Percentiles rank a stretch among this genome's conserved stretches.
phyloP scores from a whole-genome alignment of 2,329 filamentous ascomycete genomes.

The Spiromastix sp. region DNA sequence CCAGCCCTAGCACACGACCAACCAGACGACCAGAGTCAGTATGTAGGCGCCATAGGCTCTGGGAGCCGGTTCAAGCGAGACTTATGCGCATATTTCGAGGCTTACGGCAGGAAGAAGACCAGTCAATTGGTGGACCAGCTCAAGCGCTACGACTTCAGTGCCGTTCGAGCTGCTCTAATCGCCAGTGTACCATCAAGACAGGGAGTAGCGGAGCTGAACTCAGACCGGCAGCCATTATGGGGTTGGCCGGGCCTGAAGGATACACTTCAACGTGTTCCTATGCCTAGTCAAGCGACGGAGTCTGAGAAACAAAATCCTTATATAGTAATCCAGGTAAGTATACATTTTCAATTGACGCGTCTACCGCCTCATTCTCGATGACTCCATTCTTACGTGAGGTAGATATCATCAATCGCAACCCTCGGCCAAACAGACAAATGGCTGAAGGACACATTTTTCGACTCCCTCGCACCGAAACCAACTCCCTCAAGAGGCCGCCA shows the following conservation, averaged over 20 bases:
- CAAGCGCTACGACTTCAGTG: constrained; percentile 55
- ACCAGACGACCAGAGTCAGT: neutral
- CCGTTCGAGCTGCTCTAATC: constrained; percentile 60
- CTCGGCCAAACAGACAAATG: constrained; percentile 61
- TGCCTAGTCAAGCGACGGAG: constrained; percentile 24
- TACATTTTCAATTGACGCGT: no score
- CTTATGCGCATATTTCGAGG: constrained; percentile 59
- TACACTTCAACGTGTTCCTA: constrained; percentile 46
- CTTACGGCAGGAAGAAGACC: constrained; percentile 52
- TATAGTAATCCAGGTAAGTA: constrained; percentile 27
- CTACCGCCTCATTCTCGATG: no score
- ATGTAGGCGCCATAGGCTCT: constrained; percentile 38
- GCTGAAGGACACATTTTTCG: constrained; percentile 57
- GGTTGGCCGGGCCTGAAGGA: constrained; percentile 63
- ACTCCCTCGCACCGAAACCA: constrained; percentile 23
- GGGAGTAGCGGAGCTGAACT: constrained; percentile 33
- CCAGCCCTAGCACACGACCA: constrained; percentile 32
- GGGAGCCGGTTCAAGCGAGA: constrained; percentile 67
- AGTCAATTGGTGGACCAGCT: constrained; percentile 50
- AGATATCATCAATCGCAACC: constrained; percentile 76
- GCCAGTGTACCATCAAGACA: constrained; percentile 67
- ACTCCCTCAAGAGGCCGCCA: constrained; percentile 7
- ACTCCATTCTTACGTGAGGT: no score
- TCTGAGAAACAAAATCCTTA: constrained; percentile 18
- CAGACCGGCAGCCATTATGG: constrained; percentile 49